Conservation (phyloP, 345 rosid species). For the Gossypium arboreum region DNA sequence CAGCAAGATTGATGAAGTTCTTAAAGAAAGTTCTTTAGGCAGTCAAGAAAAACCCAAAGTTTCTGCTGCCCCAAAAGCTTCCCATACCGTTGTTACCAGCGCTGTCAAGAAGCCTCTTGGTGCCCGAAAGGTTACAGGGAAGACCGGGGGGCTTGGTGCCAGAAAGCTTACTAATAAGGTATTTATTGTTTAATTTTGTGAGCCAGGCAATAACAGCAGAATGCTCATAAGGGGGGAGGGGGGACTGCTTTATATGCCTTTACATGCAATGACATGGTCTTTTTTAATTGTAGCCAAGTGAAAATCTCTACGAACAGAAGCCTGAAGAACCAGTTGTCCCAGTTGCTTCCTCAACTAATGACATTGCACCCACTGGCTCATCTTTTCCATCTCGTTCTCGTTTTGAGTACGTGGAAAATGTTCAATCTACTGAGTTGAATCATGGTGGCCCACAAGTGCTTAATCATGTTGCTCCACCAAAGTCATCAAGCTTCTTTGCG, state of each 20-base stretch:
- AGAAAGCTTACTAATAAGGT: constrained; percentile 82
- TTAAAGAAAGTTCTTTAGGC: constrained; percentile 44
- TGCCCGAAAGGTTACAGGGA: constrained; percentile 56
- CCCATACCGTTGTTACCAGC: constrained; percentile 44
- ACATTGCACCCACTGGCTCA: constrained; percentile 44
- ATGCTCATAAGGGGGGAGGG: background rate
- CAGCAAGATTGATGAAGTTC: constrained; percentile 41
- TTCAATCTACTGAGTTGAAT: constrained; percentile 46
- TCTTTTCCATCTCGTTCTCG: constrained; percentile 90
- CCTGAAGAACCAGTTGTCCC: constrained; percentile 78
- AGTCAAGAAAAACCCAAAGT: constrained; percentile 47
- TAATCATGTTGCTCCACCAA: constrained; percentile 94
- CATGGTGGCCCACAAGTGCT: constrained; percentile 65
- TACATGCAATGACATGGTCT: background rate
- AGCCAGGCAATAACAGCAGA: background rate
- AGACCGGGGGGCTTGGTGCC: constrained; percentile 90
- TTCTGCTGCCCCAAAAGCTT: constrained; percentile 50
- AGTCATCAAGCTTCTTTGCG: constrained; percentile 84
- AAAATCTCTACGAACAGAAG: constrained; percentile 88
- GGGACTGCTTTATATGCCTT: background rate
- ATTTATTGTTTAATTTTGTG: background rate
- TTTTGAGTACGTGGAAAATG: constrained; percentile 79
- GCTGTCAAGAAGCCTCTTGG: constrained; percentile 85
- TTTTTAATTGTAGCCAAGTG: constrained; percentile 52
- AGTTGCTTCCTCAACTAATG: constrained; percentile 51